These are phyloP conservation scores for Alternaria triticimaculans DNA, from an alignment of 2,329 filamentous ascomycete species.

Conservation along the genomic window DNA sequence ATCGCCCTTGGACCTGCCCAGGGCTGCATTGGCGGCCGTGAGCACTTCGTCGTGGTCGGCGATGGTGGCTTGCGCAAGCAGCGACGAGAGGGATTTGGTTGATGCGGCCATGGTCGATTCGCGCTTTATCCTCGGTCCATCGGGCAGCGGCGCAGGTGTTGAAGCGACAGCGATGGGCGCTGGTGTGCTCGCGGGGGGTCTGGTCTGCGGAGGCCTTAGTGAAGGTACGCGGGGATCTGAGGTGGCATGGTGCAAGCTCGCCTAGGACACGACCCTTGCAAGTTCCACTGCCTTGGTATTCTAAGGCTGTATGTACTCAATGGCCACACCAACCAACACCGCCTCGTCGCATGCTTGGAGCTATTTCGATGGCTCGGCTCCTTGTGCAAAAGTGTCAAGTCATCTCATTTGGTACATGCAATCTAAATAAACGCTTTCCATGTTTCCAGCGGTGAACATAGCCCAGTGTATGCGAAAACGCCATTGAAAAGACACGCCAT, in stretches of 20 bases:
- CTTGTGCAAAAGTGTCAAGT: background rate
- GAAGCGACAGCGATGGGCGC: slow-evolving; percentile 5
- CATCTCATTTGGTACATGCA: background rate
- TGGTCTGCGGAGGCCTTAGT: slow-evolving; percentile 29
- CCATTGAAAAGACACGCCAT: background rate
- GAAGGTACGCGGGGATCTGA: slow-evolving; percentile 36
- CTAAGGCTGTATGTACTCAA: slow-evolving; percentile 13
- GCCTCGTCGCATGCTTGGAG: background rate
- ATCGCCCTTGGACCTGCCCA: slow-evolving; percentile 66
- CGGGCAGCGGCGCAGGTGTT: slow-evolving; percentile 10
- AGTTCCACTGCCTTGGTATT: slow-evolving; percentile 11
- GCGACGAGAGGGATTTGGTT: slow-evolving; percentile 57
- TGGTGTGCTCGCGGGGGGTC: slow-evolving; percentile 18
- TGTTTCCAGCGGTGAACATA: background rate
- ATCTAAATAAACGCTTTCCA: background rate
- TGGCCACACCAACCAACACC: background rate
- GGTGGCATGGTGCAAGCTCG: slow-evolving; percentile 36
- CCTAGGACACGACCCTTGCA: slow-evolving; percentile 21
- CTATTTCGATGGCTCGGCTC: background rate
- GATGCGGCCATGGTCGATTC: slow-evolving; percentile 48
- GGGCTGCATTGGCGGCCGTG: slow-evolving; percentile 63
- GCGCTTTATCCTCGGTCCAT: slow-evolving; percentile 33
- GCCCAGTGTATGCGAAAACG: background rate
- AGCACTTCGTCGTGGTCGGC: slow-evolving; percentile 78
- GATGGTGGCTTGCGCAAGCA: slow-evolving; percentile 64